Evolutionary conservation across 805 yeast genomes (phyloP).

Genomic region (Candida morakotiae): DNA sequence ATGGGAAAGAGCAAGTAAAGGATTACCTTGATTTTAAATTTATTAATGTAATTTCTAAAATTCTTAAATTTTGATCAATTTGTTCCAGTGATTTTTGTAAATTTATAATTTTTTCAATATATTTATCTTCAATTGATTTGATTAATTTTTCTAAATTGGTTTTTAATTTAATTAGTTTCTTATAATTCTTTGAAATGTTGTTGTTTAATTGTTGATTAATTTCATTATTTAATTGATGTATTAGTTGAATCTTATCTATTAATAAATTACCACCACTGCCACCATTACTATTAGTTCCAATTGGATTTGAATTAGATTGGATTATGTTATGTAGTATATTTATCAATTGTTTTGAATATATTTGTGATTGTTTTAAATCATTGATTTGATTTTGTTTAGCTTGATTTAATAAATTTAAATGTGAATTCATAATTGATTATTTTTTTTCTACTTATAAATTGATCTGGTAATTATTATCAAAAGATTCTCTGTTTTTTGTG

Average conservation of each 20-base stretch:
- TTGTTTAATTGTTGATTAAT: conserved; percentile 33
- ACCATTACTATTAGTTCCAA: too few species aligned
- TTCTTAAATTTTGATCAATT: conserved; percentile 67
- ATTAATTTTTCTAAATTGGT: conserved; percentile 21
- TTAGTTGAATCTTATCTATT: conserved; percentile 36
- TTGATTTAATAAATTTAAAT: conserved; percentile 22
- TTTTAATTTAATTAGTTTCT: conserved; percentile 20
- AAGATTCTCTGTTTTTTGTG: background rate
- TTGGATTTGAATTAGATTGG: conserved; percentile 22
- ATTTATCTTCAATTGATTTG: conserved; percentile 3
- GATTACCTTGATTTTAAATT: conserved; percentile 22
- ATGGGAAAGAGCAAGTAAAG: conserved; percentile 57
- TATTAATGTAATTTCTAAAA: conserved; percentile 54
- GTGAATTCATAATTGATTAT: conserved; percentile 10
- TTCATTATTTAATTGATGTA: conserved; percentile 34
- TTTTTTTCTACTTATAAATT: background rate
- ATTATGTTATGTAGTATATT: conserved; percentile 20
- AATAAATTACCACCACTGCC: conserved; percentile 12
- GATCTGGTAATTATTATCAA: background rate
- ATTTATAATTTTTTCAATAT: background rate
- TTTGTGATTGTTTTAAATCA: conserved; percentile 22
- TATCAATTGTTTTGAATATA: conserved; percentile 22
- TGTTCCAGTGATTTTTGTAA: conserved; percentile 51
- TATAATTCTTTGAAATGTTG: conserved; percentile 29
- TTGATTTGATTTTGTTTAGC: conserved; percentile 33